Conservation (phyloP, 805 yeast species). For the Candida manassasensis region DNA sequence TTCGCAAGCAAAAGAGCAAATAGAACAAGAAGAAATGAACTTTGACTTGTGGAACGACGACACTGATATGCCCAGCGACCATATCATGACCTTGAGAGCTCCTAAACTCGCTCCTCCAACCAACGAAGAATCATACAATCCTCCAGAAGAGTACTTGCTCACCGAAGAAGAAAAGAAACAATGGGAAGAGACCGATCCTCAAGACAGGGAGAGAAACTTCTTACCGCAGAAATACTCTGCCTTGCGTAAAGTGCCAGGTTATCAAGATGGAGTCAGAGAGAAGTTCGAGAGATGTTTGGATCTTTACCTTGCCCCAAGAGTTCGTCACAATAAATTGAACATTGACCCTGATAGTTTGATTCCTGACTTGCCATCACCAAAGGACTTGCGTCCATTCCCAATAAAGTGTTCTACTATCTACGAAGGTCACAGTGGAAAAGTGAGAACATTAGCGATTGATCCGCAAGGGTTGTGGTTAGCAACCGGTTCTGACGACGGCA, state of each 20-base stretch:
- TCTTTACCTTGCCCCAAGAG: slow-evolving; percentile 92
- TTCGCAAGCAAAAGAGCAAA: slow-evolving; percentile 46
- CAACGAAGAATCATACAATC: slow-evolving; percentile 93
- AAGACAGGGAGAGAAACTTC: slow-evolving; percentile 74
- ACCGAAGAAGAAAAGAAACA: slow-evolving; percentile 70
- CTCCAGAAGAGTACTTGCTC: slow-evolving; percentile 90
- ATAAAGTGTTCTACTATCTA: slow-evolving; percentile 79
- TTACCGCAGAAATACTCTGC: slow-evolving; percentile 78
- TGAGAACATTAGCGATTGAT: slow-evolving; percentile 79
- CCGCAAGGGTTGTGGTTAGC: slow-evolving; percentile 94
- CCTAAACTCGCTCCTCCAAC: slow-evolving; percentile 96
- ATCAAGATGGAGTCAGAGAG: slow-evolving; percentile 79
- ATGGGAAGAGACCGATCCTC: slow-evolving; percentile 67
- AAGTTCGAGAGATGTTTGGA: slow-evolving; percentile 92
- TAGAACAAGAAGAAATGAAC: slow-evolving; percentile 44
- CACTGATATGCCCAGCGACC: slow-evolving; percentile 54
- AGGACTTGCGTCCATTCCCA: slow-evolving; percentile 96
- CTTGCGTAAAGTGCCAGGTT: slow-evolving; percentile 91
- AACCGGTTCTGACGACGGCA: slow-evolving; percentile 96
- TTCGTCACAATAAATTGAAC: slow-evolving; percentile 81
- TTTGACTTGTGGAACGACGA: slow-evolving; percentile 82
- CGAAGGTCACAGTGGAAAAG: slow-evolving; percentile 77
- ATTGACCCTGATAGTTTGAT: slow-evolving; percentile 94
- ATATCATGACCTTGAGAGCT: slow-evolving; percentile 87
- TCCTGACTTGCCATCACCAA: slow-evolving; percentile 95